These are phyloP conservation scores for Aspergillus uvarum DNA, from an alignment of 2,329 filamentous ascomycete species.

Conservation along the genomic window DNA sequence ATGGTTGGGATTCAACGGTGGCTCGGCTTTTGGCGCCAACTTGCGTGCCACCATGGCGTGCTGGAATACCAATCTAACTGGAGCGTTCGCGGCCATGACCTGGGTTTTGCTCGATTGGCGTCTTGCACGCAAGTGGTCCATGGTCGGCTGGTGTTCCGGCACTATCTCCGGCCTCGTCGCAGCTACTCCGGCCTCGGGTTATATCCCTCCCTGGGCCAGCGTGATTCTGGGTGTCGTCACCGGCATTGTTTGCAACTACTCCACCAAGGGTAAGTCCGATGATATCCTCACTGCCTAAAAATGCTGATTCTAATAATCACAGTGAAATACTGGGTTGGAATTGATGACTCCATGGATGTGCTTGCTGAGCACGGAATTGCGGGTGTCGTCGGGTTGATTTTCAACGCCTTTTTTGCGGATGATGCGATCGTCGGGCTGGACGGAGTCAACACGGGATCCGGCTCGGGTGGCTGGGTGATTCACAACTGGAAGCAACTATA, in stretches of 20 bases:
- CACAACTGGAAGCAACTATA: constrained; percentile 69
- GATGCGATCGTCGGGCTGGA: constrained; percentile 73
- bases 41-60: constrained; percentile 92
- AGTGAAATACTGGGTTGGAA: constrained; percentile 72
- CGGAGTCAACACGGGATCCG: constrained; percentile 54
- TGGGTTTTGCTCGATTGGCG: constrained; percentile 97
- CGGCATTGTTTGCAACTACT: constrained; percentile 75
- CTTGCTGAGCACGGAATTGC: constrained; percentile 87
- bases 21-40: constrained; percentile 90
- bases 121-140: constrained; percentile 90
- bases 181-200: constrained; percentile 81
- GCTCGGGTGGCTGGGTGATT: constrained; percentile 67
- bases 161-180: constrained; percentile 83
- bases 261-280: constrained; percentile 72
- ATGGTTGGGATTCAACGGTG: constrained; percentile 98
- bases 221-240: constrained; percentile 61
- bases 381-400: constrained; percentile 75
- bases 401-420: constrained; percentile 75
- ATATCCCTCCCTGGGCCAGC: constrained; percentile 67
- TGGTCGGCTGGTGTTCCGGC: constrained; percentile 90
- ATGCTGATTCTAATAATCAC: constrained; percentile 12
- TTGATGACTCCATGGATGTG: constrained; percentile 86
- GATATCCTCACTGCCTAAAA: background rate
- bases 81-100: constrained; percentile 85
- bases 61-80: constrained; percentile 96